Conservation (phyloP, 805 yeast genomes). For the Zygotorulaspora sp. region DNA sequence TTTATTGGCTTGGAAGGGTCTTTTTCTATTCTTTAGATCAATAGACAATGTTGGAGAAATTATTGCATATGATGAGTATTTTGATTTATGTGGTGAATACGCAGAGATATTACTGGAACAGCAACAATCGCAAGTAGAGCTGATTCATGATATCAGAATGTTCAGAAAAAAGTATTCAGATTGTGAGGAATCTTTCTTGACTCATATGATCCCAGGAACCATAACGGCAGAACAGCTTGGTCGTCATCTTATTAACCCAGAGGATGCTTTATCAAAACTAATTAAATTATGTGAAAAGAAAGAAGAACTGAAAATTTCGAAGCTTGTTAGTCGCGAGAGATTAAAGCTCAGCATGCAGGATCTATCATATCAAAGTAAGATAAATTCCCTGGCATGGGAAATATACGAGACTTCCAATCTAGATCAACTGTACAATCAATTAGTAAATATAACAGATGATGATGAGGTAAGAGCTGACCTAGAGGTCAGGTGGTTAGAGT, state of each 20-base stretch:
- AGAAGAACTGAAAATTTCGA: slow-evolving; percentile 43
- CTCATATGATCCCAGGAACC: slow-evolving; percentile 52
- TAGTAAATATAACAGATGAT: slow-evolving; percentile 57
- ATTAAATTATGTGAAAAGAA: slow-evolving; percentile 38
- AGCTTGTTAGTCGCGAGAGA: slow-evolving; percentile 43
- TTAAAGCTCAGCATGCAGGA: slow-evolving; percentile 44
- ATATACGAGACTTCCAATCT: slow-evolving; percentile 49
- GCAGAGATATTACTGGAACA: slow-evolving; percentile 41
- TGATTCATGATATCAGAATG: slow-evolving; percentile 43
- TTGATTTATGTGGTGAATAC: slow-evolving; percentile 44
- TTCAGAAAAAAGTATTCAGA: slow-evolving; percentile 41
- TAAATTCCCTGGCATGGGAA: slow-evolving; percentile 42
- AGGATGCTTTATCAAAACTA: slow-evolving; percentile 42
- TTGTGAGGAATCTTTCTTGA: slow-evolving; percentile 46
- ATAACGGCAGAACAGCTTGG: slow-evolving; percentile 51
- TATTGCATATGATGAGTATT: slow-evolving; percentile 38
- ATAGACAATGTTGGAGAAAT: slow-evolving; percentile 36
- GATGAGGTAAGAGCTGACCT: slow-evolving; percentile 52
- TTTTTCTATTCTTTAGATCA: slow-evolving; percentile 41
- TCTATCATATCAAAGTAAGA: slow-evolving; percentile 39
- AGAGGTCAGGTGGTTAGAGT: slow-evolving; percentile 59
- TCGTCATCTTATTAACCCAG: slow-evolving; percentile 43
- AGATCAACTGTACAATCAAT: slow-evolving; percentile 48
- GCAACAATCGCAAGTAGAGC: slow-evolving; percentile 46
- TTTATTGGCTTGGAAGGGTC: slow-evolving; percentile 78